Base-by-base conservation (phyloP, 2,329 filamentous ascomycete genomes). In the Acephala macrosclerotiorum region DNA sequence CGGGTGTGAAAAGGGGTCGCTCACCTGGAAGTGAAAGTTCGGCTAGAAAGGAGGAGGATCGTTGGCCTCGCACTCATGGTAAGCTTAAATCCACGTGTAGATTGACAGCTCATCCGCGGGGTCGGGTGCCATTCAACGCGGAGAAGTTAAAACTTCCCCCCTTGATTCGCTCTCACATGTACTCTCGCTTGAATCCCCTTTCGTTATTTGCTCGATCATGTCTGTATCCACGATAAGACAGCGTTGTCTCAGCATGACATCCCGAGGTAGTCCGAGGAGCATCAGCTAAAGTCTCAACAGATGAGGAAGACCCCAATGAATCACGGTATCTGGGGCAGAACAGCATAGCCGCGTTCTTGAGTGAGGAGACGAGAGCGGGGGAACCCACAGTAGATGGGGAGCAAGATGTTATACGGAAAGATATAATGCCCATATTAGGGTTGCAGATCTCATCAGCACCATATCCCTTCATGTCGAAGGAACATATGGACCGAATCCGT, bases 301-400 rank as follows among this genome's bases (percentile, higher is more conserved):
- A 84, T 64, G 87, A 89, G 64, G 80, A 84, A 29, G 87, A 89
- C 60, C 76, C 80, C 60, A 79, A 81, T 61, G 84, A 86, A 65
- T 84, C 87, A 56, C 82, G 88, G 49, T 90, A 89, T 75, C 81
- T 90, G 38, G 88, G 88, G 33, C 86, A 90, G 73, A 90, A 90
- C 76, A 89, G 87, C 74, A 90, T 90, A 62, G 87, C 88, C 8
- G 88, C 87, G n/a, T 78, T 90, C 40, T 79, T 90, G 45, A 82
- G 87, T 65, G 87, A 90, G 72, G 87, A 89, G 73, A 83, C 85
- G 2, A 68, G 70, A 61, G 66, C 60, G 68, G 82, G 85, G 62
- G 82, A 83, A 65, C 81, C 81, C 63, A 81, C 85, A 61, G 82
- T 80, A 56, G 81, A 84, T 72, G 85, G 86, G 68, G 78, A 73